These are phyloP conservation scores for Magnolia changhungtana DNA, from an alignment of 164 flowering plant genomes.

Conservation along the genomic window DNA sequence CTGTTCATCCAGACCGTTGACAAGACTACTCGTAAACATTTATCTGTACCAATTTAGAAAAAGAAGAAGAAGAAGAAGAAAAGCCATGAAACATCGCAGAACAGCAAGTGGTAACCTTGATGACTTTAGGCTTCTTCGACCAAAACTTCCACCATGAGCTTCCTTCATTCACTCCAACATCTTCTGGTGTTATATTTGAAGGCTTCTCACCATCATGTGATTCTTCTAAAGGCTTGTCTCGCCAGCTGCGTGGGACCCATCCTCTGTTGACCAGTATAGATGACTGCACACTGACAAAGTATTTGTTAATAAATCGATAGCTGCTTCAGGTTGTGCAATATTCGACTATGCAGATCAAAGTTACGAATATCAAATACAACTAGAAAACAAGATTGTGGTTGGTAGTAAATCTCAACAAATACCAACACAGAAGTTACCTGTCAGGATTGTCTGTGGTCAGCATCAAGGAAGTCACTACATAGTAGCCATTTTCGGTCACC, in stretches of 20 bases:
- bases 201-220: constrained; percentile 27
- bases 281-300: constrained; percentile 60
- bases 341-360: not conserved
- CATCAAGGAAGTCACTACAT: constrained; percentile 74
- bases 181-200: constrained; percentile 15
- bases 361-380: not conserved
- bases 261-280: constrained; percentile 90
- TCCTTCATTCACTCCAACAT: constrained; percentile 27
- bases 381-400: not conserved
- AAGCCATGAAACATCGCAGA: constrained; percentile 4
- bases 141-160: constrained; percentile 72
- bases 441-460: constrained; percentile 47
- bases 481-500: constrained; percentile 93
- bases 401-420: not conserved
- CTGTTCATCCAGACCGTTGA: not conserved
- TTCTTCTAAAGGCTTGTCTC: constrained; percentile 41
- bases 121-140: constrained; percentile 45
- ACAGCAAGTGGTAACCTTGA: constrained; percentile 40
- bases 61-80: not conserved
- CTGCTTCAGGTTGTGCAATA: not conserved
- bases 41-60: not conserved
- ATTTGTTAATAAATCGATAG: constrained; percentile 24
- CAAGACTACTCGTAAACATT: constrained; percentile 3
- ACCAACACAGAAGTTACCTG: constrained; percentile 42
- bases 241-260: constrained; percentile 97